Conservation (phyloP, 345 rosid genomes). For the Crucihimalaya himalaica region DNA sequence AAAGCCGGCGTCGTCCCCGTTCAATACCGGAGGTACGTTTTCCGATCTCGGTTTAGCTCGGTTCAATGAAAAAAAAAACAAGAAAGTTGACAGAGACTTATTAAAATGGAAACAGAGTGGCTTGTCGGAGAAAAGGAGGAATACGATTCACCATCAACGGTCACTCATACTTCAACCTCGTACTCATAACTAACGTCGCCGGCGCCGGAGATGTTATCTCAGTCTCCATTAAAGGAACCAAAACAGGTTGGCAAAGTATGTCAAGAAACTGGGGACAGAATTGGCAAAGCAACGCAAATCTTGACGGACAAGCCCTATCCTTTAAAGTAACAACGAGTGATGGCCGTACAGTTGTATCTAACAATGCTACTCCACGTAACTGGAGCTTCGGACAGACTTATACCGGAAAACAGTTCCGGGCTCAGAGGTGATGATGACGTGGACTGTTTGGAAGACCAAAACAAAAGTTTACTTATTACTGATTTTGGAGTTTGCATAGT, state of each 20-base stretch:
- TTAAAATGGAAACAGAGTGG: constrained; percentile 44
- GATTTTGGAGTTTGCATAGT: constrained; percentile 25
- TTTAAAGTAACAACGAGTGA: constrained; percentile 61
- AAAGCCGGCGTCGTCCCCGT: constrained; percentile 79
- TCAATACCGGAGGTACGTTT: constrained; percentile 60
- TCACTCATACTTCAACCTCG: constrained; percentile 68
- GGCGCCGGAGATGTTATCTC: constrained; percentile 60
- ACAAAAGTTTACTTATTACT: constrained; percentile 9
- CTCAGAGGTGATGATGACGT: constrained; percentile 30
- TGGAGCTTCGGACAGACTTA: constrained; percentile 65
- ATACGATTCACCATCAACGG: constrained; percentile 64
- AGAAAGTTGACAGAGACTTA: neutral
- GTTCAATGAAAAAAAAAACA: neutral
- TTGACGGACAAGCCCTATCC: constrained; percentile 60
- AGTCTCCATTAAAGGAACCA: constrained; percentile 52
- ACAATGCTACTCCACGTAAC: constrained; percentile 47
- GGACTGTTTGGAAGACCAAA: neutral
- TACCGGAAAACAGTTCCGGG: constrained; percentile 51
- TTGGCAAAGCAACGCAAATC: constrained; percentile 63
- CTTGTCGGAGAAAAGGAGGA: constrained; percentile 53
- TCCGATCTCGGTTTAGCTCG: constrained; percentile 2
- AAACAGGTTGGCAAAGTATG: constrained; percentile 55
- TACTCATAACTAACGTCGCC: constrained; percentile 59
- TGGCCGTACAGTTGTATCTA: constrained; percentile 47
- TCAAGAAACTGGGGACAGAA: constrained; percentile 71